These are phyloP conservation scores for Tilletia setariae DNA, from an alignment of 1,284 basidiomycete species.

Conservation along the genomic window DNA sequence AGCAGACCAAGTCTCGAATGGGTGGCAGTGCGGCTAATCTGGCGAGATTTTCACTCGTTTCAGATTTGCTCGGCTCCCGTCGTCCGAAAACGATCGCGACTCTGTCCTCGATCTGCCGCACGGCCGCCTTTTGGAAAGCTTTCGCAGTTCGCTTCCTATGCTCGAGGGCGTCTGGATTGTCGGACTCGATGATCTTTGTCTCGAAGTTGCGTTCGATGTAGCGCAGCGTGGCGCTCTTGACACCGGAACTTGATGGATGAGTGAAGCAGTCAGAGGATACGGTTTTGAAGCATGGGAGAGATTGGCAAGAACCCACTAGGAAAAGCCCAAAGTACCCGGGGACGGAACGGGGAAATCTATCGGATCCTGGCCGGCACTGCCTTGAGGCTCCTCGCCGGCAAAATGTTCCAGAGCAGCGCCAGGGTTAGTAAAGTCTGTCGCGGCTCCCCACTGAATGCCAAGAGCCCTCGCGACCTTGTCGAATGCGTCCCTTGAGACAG, in stretches of 20 bases:
- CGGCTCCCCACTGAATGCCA: slow-evolving; percentile 39
- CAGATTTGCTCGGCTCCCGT: slow-evolving; percentile 11
- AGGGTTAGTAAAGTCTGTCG: slow-evolving; percentile 24
- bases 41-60: not conserved
- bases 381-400: slow-evolving; percentile 19
- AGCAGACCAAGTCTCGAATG: slow-evolving; percentile 41
- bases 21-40: no score
- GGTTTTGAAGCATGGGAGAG: no score
- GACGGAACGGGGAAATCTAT: slow-evolving; percentile 31
- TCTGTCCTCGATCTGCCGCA: slow-evolving; percentile 47
- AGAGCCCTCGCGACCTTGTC: slow-evolving; percentile 48
- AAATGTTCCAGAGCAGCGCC: slow-evolving; percentile 45
- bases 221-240: slow-evolving; percentile 34
- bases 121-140: slow-evolving; percentile 44
- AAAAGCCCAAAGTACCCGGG: slow-evolving; percentile 37
- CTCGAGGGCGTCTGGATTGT: slow-evolving; percentile 4
- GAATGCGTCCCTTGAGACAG: slow-evolving; percentile 35
- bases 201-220: slow-evolving; percentile 21
- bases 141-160: slow-evolving; percentile 23
- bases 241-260: slow-evolving; percentile 32
- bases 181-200: not conserved
- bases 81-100: slow-evolving; percentile 30
- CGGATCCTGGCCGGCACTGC: not conserved
- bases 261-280: no score
- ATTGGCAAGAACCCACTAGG: no score